Percentiles rank a stretch among this genome's conserved stretches.
Evolutionary conservation across 2,329 filamentous ascomycete genomes (phyloP).

Genomic region (Alternaria ventricosa): DNA sequence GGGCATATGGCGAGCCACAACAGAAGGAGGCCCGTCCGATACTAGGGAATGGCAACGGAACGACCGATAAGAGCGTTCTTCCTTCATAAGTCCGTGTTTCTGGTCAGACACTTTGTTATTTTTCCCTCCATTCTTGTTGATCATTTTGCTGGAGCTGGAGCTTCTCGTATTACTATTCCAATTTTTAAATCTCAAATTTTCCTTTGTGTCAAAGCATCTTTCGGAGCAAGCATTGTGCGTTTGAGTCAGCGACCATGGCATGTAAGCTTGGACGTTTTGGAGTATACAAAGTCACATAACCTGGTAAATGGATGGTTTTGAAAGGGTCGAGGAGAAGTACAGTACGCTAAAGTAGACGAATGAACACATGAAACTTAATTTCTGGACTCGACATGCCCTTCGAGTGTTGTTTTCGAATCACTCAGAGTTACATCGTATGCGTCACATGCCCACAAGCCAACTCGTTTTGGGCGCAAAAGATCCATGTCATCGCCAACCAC

Average conservation of each 20-base stretch:
- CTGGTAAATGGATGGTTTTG: not conserved
- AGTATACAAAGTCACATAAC: not conserved
- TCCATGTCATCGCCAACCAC: not conserved
- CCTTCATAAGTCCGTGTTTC: conserved; percentile 23
- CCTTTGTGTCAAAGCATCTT: not conserved
- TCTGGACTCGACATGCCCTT: not conserved
- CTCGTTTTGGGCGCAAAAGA: not conserved
- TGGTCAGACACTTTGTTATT: not conserved
- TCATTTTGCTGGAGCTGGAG: not conserved
- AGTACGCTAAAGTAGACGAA: not conserved
- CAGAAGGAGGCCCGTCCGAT: conserved; percentile 28
- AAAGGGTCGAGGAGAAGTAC: not conserved
- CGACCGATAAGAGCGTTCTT: conserved; percentile 25
- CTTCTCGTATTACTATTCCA: not conserved
- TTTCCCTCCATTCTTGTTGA: not conserved
- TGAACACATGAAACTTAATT: not conserved
- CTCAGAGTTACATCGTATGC: not conserved
- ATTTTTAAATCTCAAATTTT: not conserved
- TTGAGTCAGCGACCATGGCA: not conserved
- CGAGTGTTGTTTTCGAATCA: not conserved
- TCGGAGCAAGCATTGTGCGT: not conserved
- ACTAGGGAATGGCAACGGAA: conserved; percentile 27
- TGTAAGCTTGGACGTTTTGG: not conserved
- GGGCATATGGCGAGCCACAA: conserved; percentile 40
- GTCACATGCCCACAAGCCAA: not conserved